A percentile compares a stretch with the other conserved stretches of the same genome.
Conservation (phyloP, 2,329 filamentous ascomycete genomes). For the Waltergamsia citrina region DNA sequence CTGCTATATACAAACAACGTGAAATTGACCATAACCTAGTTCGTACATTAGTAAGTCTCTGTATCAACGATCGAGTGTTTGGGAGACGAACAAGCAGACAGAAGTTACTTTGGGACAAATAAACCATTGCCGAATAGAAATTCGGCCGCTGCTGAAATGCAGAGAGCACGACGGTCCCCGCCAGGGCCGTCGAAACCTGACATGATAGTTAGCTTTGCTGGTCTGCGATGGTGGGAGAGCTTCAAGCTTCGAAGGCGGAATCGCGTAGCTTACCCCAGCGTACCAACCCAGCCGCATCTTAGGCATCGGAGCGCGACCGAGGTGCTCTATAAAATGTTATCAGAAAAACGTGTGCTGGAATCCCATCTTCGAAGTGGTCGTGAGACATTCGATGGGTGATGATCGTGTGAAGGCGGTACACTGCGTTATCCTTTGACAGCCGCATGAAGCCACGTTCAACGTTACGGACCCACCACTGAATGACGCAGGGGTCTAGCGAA, state of each 20-base stretch:
- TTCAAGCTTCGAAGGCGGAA: slow-evolving; percentile 5
- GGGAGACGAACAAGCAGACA: slow-evolving; percentile 69
- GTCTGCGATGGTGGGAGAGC: slow-evolving; percentile 10
- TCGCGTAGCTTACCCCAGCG: slow-evolving; percentile 32
- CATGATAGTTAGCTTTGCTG: background rate
- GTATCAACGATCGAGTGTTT: no score
- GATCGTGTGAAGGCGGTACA: no score
- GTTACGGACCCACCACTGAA: background rate
- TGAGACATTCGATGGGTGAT: no score
- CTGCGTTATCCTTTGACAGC: no score
- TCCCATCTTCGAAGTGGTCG: no score
- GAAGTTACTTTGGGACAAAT: slow-evolving; percentile 91
- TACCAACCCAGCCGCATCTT: slow-evolving; percentile 43
- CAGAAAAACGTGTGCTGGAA: background rate
- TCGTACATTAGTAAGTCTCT: background rate
- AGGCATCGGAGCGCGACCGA: slow-evolving; percentile 9
- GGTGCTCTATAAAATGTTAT: no score
- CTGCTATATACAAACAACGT: slow-evolving; percentile 71
- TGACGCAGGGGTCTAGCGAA: slow-evolving; percentile 2
- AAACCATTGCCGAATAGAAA: slow-evolving; percentile 97
- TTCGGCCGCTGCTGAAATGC: slow-evolving; percentile 93
- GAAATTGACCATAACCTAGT: slow-evolving; percentile 81
- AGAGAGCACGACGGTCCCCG: slow-evolving; percentile 74
- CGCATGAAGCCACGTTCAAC: slow-evolving; percentile 4
- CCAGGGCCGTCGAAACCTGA: slow-evolving; percentile 74